phyloP scores from a whole-genome alignment of 1,284 basidiomycete genomes.

The Ceratobasidium sp. region DNA sequence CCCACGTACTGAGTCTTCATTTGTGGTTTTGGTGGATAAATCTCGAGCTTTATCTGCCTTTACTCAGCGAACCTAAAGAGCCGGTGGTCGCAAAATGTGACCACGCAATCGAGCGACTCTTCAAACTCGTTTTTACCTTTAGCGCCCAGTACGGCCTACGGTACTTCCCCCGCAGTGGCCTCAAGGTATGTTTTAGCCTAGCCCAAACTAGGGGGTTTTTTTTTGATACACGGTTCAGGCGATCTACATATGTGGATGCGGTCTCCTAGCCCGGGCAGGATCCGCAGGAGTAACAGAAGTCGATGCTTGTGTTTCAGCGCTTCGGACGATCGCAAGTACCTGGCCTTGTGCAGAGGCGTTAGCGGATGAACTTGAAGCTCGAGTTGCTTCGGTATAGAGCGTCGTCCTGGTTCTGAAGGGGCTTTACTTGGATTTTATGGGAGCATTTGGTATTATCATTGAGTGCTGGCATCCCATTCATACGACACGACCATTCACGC shows the following conservation, averaged over 20 bases:
- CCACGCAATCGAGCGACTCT: neutral
- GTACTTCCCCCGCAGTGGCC: neutral
- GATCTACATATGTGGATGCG: neutral
- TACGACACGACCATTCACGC: too few relatives aligned
- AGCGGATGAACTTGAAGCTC: slow-evolving; percentile 5
- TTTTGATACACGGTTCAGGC: neutral
- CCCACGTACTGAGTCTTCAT: neutral
- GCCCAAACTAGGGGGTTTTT: neutral
- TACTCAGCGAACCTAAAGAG: neutral
- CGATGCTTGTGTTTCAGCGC: neutral
- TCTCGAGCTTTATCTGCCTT: neutral
- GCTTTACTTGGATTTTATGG: neutral
- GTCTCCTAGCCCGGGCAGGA: neutral
- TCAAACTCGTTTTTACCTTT: too few relatives aligned
- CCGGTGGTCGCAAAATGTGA: neutral
- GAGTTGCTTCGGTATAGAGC: neutral
- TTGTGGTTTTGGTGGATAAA: neutral
- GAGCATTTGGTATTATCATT: too few relatives aligned
- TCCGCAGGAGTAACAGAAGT: slow-evolving; percentile 1
- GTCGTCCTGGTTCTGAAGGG: neutral
- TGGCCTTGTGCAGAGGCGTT: slow-evolving; percentile 9
- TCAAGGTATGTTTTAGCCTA: neutral
- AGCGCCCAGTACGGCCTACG: neutral
- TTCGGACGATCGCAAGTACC: neutral
- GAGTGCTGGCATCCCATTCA: too few relatives aligned